Conservation (phyloP, 768 basidiomycete genomes). For the Auricularia cornea region DNA sequence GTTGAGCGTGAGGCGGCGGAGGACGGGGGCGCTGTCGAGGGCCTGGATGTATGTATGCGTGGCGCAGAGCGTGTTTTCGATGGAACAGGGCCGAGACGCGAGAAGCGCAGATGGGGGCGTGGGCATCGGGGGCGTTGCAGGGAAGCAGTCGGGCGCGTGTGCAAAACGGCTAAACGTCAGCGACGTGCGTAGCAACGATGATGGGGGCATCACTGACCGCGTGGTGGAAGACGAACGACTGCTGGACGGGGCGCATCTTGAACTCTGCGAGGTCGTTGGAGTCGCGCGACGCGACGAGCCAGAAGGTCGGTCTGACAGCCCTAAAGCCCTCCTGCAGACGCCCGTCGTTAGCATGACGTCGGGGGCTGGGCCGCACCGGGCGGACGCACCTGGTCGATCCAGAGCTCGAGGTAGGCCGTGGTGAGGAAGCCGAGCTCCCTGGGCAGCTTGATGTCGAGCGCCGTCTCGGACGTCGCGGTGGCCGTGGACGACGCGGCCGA, state of each 20-base stretch:
- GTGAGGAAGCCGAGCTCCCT: constrained; percentile 44
- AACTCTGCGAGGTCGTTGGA: constrained; percentile 46
- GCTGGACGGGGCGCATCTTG: constrained; percentile 45
- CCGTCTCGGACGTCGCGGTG: not conserved
- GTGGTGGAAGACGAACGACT: constrained; percentile 64
- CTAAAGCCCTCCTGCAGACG: constrained; percentile 58
- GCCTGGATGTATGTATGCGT: constrained; percentile 14
- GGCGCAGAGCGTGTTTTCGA: no score
- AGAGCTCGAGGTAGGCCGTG: constrained; percentile 46
- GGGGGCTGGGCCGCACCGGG: not conserved
- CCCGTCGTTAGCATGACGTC: not conserved
- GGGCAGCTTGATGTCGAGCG: constrained; percentile 19
- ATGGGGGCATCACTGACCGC: constrained; percentile 40
- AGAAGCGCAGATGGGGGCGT: no score
- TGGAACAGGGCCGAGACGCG: no score
- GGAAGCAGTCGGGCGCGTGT: no score
- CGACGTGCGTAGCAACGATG: not conserved
- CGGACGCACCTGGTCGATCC: constrained; percentile 54
- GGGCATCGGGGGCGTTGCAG: no score
- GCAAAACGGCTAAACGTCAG: not conserved
- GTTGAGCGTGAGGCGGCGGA: constrained; percentile 60
- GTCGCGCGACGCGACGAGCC: constrained; percentile 37
- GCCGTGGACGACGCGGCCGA: not conserved
- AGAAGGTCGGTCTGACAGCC: constrained; percentile 49
- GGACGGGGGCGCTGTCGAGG: constrained; percentile 43